Evolutionary conservation across 495 filamentous ascomycete genomes (phyloP).

Genomic region (Penicillium pancosmium): DNA sequence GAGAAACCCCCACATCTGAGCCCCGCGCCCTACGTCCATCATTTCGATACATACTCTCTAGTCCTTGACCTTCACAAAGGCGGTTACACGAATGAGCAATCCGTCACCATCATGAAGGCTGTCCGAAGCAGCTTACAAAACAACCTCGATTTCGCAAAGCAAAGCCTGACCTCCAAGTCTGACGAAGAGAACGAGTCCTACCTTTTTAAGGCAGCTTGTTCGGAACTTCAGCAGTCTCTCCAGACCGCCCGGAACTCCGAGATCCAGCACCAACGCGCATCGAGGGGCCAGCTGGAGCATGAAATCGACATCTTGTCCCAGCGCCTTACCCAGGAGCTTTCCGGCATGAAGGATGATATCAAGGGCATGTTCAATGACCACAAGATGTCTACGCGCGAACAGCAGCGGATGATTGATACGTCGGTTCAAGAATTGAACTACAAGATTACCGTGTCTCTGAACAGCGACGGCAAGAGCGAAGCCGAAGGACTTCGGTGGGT

Average conservation of each 20-base stretch:
- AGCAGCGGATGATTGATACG: constrained; percentile 79
- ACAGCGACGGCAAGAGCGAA: constrained; percentile 84
- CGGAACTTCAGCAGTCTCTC: constrained; percentile 84
- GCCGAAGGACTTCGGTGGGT: constrained; percentile 92
- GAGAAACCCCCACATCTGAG: constrained; percentile 66
- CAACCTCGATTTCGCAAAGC: constrained; percentile 78
- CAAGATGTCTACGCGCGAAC: constrained; percentile 84
- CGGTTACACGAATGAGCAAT: constrained; percentile 70
- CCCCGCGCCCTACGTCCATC: constrained; percentile 82
- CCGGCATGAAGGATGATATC: constrained; percentile 82
- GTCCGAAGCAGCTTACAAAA: constrained; percentile 72
- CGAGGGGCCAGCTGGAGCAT: constrained; percentile 83
- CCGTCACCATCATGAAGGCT: constrained; percentile 84
- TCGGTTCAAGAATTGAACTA: constrained; percentile 92
- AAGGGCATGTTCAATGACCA: constrained; percentile 96
- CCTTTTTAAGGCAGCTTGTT: constrained; percentile 91
- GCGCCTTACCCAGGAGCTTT: constrained; percentile 75
- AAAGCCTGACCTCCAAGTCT: constrained; percentile 74
- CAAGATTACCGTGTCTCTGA: constrained; percentile 84
- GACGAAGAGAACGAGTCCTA: constrained; percentile 89
- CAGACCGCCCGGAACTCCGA: constrained; percentile 53
- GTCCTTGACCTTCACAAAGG: constrained; percentile 73
- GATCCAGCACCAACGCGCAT: constrained; percentile 71
- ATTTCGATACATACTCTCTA: constrained; percentile 91
- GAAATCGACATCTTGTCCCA: constrained; percentile 92